Base-by-base conservation (phyloP, 1,139 yeast genomes). In the Keqinozyma sinolaborantium region DNA sequence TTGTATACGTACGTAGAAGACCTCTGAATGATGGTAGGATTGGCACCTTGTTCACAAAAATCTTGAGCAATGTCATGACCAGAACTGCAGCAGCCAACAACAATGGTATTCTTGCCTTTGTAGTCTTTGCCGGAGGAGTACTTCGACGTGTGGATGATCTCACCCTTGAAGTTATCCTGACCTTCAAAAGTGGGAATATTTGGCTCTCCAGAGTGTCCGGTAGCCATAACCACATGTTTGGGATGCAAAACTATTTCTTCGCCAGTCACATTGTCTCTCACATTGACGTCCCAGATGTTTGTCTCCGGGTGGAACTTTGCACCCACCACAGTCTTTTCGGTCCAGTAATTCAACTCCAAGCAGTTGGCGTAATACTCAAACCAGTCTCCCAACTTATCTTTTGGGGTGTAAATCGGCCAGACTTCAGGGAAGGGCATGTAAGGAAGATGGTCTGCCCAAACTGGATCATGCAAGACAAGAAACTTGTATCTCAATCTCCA, bases 11-110 rank as follows among this genome's bases (percentile, higher is more conserved):
- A 65, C 2, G 73, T 66, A 2, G 70, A 53, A 3, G 70, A 61
- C 30, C 74, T 55, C 39, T 68, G 73, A 15, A 65, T 44, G 55
- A 68, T 60, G 2, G 70, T 65, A 3, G 64, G 65, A 8, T 55
- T 51, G n/a, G 58, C 60, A 13, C 70, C 73, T 37, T 65, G 65
- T 33, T 65, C 69, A 38, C 56, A 57, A 34, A 66, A 59, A 46
- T 68, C 73, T 31, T 62, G 69, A 24, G 67, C 59, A 29, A 68
- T 63, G 44, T 68, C 73, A 41, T 67, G 72, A 8, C 67, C 70
- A 23, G 70, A 61, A 40, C 61, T 64, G 39, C 72, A 61, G 21
- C 70, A 56, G 24, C 73, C 73, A 30, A 67, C 55, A 16, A 67
- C 72, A 16, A 67, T 38, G 0, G 66, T 71, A 30, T 57, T 61